Evolutionary conservation across 139 green algal species (phyloP).

Genomic region (Pedinophyceae sp.): DNA sequence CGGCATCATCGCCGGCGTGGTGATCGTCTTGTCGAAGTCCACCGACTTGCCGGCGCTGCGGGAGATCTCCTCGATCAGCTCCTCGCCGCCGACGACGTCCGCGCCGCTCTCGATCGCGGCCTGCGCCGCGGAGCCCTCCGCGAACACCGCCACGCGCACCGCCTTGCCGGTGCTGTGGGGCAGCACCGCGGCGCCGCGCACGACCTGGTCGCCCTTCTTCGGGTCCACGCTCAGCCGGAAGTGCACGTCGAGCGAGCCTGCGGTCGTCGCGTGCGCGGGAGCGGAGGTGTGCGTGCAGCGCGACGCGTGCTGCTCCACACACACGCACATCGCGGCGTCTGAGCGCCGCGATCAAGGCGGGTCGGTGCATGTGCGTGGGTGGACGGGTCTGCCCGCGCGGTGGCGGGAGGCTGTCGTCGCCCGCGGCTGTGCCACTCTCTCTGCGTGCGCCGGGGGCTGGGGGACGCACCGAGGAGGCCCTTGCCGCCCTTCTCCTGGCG

Average conservation of each 20-base stretch:
- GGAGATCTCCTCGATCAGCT: slow-evolving; percentile 55
- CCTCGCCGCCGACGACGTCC: slow-evolving; percentile 59
- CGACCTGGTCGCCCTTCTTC: slow-evolving; percentile 47
- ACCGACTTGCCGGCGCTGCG: slow-evolving; percentile 21
- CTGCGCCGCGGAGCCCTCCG: slow-evolving; percentile 37
- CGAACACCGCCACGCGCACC: slow-evolving; percentile 70
- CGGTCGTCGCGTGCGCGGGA: slow-evolving; percentile 22
- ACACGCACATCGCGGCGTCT: slow-evolving; percentile 3
- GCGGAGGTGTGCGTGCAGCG: slow-evolving; percentile 2
- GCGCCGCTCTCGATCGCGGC: slow-evolving; percentile 41
- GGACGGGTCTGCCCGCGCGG: slow-evolving; percentile 6
- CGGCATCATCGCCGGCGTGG: slow-evolving; percentile 67
- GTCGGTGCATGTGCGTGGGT: too few relatives aligned
- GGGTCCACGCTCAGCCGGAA: slow-evolving; percentile 45
- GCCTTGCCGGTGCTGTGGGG: slow-evolving; percentile 57
- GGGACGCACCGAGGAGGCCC: too few relatives aligned
- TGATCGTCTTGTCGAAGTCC: slow-evolving; percentile 45
- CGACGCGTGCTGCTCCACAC: slow-evolving; percentile 7
- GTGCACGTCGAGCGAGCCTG: slow-evolving; percentile 42
- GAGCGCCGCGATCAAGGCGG: background rate
- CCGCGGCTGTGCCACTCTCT: too few relatives aligned
- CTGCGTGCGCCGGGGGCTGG: too few relatives aligned
- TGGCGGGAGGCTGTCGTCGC: slow-evolving; percentile 18
- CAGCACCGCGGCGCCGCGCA: slow-evolving; percentile 51
- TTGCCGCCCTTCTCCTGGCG: too few relatives aligned